phyloP scores from a whole-genome alignment of 2,329 filamentous ascomycete species.

The Aspergillus versicolor region DNA sequence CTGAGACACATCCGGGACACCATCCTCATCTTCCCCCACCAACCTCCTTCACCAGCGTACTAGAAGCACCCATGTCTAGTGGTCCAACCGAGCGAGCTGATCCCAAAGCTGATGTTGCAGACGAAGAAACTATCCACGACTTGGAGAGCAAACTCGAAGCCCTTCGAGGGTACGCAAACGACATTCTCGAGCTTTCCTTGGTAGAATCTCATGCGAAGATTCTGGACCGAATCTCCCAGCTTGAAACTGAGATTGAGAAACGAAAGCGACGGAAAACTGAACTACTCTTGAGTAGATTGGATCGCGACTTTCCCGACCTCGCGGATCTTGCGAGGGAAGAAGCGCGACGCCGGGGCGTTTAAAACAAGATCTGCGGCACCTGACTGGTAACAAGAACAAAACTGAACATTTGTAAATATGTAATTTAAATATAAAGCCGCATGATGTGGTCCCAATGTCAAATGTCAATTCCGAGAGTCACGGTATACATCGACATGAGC shows the following conservation, averaged over 20 bases:
- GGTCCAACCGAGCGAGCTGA: background rate
- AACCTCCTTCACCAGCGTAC: background rate
- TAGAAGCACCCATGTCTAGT: background rate
- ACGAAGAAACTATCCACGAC: constrained; percentile 13
- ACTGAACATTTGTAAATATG: background rate
- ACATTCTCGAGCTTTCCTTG: constrained; percentile 25
- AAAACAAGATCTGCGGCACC: background rate
- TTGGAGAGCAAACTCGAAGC: constrained; percentile 22
- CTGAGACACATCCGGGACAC: background rate
- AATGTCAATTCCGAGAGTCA: background rate
- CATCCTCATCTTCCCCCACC: background rate
- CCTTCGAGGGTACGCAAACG: constrained; percentile 24
- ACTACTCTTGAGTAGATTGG: constrained; percentile 12
- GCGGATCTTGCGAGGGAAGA: constrained; percentile 20
- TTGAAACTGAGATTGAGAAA: constrained; percentile 20
- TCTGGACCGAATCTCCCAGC: constrained; percentile 19
- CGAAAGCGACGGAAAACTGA: constrained; percentile 19
- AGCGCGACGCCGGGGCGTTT: constrained; percentile 19
- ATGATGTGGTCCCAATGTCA: background rate
- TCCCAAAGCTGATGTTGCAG: background rate
- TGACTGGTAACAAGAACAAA: too few relatives aligned
- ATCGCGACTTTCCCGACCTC: constrained; percentile 22
- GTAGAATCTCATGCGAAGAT: constrained; percentile 25
- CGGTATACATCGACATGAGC: background rate
- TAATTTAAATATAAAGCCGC: background rate